Evolutionary conservation across 2,329 filamentous ascomycete species (phyloP).

Genomic region (Pseudogymnoascus sp.): DNA sequence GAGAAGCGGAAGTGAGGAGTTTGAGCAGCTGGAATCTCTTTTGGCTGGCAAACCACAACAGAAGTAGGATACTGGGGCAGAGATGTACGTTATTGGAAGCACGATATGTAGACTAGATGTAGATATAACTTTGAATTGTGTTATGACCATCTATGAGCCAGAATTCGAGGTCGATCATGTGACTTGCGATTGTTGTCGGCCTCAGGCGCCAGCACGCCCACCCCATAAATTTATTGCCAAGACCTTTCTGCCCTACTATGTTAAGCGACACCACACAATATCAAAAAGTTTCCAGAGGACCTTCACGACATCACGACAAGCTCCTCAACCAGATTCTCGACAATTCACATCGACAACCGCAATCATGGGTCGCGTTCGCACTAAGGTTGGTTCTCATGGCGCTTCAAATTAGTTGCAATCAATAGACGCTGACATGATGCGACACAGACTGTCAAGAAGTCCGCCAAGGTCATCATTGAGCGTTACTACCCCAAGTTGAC

Average conservation of each 20-base stretch:
- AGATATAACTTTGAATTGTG: slow-evolving; percentile 7
- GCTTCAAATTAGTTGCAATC: slow-evolving; percentile 20
- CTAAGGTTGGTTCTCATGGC: slow-evolving; percentile 30
- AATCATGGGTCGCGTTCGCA: slow-evolving; percentile 38
- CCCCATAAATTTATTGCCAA: not conserved
- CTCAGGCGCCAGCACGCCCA: not conserved
- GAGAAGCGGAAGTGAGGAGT: not conserved
- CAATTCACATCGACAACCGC: slow-evolving; percentile 23
- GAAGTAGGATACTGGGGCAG: not conserved
- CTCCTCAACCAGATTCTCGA: slow-evolving; percentile 13
- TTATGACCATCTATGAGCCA: not conserved
- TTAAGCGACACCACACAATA: slow-evolving; percentile 8
- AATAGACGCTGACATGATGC: slow-evolving; percentile 5
- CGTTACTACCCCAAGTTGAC: slow-evolving; percentile 96
- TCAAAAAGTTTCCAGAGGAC: not conserved
- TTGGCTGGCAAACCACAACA: not conserved
- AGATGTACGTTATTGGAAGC: slow-evolving; percentile 1
- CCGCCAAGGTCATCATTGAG: slow-evolving; percentile 99
- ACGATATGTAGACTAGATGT: slow-evolving; percentile 6
- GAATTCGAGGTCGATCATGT: not conserved
- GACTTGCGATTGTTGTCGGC: not conserved
- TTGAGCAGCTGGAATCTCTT: slow-evolving; percentile 3
- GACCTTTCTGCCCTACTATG: slow-evolving; percentile 1
- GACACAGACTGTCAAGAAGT: slow-evolving; percentile 63
- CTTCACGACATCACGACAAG: slow-evolving; percentile 3